Evolutionary conservation across 805 yeast genomes (phyloP), one percentile per base, ranked within the genome.

Genomic region (Candida corydali): DNA sequence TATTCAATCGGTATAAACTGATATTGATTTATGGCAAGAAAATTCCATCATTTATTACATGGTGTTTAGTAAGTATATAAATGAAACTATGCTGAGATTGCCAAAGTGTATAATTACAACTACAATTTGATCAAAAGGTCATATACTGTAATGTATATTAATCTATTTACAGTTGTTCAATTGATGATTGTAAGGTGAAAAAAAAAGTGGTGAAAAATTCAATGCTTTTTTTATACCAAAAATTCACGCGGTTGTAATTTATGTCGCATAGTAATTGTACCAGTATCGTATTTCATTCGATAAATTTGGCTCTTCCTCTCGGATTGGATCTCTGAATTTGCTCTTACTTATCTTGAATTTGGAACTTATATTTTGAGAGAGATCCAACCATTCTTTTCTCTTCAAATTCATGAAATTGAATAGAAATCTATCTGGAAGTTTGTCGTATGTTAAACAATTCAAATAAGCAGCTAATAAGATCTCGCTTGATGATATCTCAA

Each of bases 21-120:
- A 10, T 18, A 11, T 47, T 35, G 43, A 27, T 64, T 56, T 65
- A 37, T 56, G 71, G 69, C 71, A 65, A 60, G 52, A 44, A 55
- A 59, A 57, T 61, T 63, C 71, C 71, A 65, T 65, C 71, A 63
- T 65, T 61, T 41, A 50, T 57, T 59, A 61, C 66, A 63, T 48
- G 46, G 53, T 17, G 5, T 15, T 7, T 27, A 26, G 11, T 37
- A n/a, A 24, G 32, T 23, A 58, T 55, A 59, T 57, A 45, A 56
- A 65, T 61, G 71, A 65, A 63, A 65, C 71, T 65, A 65, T 65
- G 71, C 70, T 63, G 51, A 62, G 65, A 52, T 59, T 63, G 69
- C 70, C 68, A 58, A 39, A 28, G 9, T 20, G 23, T 7, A 20
- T 20, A 20, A 20, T 20, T 20, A 20, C 23, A 7, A 20, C 23